A percentile compares a stretch with the other conserved stretches of the same genome.
These are phyloP conservation scores for Trypanosoma theileri DNA, from an alignment of 208 protist genomes.

Conservation along the genomic window DNA sequence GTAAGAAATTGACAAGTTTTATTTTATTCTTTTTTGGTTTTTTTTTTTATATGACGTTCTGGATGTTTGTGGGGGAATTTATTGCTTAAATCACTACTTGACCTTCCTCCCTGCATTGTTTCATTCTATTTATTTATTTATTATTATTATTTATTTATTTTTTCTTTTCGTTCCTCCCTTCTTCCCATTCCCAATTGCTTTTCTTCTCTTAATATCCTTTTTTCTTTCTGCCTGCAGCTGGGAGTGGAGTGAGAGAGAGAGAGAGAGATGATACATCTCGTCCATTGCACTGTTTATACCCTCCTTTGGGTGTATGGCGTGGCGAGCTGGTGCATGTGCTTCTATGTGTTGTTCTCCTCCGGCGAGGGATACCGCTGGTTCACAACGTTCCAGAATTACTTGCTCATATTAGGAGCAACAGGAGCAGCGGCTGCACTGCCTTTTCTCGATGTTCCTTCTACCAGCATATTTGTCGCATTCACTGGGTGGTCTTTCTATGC, in stretches of 20 bases:
- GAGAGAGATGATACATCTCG: constrained; percentile 5
- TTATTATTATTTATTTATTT: background rate
- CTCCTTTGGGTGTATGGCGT: constrained; percentile 76
- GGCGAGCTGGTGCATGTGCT: constrained; percentile 88
- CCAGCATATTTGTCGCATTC: constrained; percentile 66
- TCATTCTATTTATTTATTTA: background rate
- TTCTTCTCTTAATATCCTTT: constrained; percentile 8
- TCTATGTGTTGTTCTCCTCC: constrained; percentile 86
- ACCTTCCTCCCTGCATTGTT: no score
- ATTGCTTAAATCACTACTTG: no score
- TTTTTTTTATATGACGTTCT: background rate
- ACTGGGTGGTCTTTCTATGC: constrained; percentile 76
- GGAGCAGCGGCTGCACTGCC: constrained; percentile 46
- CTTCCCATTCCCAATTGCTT: background rate
- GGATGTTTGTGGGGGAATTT: no score
- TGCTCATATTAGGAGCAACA: constrained; percentile 69
- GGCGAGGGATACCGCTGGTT: constrained; percentile 84
- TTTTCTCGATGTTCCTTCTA: constrained; percentile 46
- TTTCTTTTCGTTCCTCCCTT: background rate
- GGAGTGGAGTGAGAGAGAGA: background rate
- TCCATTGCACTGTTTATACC: constrained; percentile 23
- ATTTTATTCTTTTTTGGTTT: constrained; percentile 1
- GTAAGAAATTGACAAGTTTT: background rate
- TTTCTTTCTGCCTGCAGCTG: background rate
- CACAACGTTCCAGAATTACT: constrained; percentile 70